Base-by-base conservation (phyloP, 1,284 basidiomycete genomes). In the Xerocomus amazonicus region DNA sequence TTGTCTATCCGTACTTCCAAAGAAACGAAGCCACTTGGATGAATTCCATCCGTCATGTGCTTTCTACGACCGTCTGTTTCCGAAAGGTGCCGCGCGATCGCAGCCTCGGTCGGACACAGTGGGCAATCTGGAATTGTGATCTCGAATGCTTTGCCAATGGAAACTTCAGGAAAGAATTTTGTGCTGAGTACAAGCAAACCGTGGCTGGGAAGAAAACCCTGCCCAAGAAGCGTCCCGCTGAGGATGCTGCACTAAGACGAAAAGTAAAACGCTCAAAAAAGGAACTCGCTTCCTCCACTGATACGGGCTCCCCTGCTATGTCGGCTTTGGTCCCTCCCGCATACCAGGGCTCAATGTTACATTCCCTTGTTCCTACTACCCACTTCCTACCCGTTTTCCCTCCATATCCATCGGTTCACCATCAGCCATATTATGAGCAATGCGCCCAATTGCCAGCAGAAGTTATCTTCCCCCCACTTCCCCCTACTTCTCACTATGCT, bases 1-100 rank as follows among this genome's bases (percentile, higher is more conserved):
- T 89, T 35, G 91, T 92, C 5, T 95, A 93, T 68, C 94, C 96
- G 0, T 87, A 87, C 67, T 99, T 93, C 74, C 92, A 92, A 67
- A 86, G 87, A 38, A 89, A 90, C 34, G 94, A 97, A 61, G 82
- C 87, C n/a, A 95, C 92, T 26, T 97, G 94, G 94, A 91, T 92
- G 83, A 93, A 93, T 68, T 90, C 88, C 48, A 88, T 93, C 55
- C 79, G 91, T 17, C 90, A 93, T 68, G 90, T 91, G 40, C 77
- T 93, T 35, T 90, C 87, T 60, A 89, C 90, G 2, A 92, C 91
- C 42, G 79, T 87, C 9, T 83, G 82, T 48, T 90, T 90, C 65
- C 79, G 85, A 48, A 89, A 89, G 57, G 80, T 81, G 0, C 76
- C 78, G 3, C 72, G 84, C 13, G 84, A 84, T 48, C 76, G 83